phyloP scores from a whole-genome alignment of 1,284 basidiomycete genomes.

The Peniophora sp. region DNA sequence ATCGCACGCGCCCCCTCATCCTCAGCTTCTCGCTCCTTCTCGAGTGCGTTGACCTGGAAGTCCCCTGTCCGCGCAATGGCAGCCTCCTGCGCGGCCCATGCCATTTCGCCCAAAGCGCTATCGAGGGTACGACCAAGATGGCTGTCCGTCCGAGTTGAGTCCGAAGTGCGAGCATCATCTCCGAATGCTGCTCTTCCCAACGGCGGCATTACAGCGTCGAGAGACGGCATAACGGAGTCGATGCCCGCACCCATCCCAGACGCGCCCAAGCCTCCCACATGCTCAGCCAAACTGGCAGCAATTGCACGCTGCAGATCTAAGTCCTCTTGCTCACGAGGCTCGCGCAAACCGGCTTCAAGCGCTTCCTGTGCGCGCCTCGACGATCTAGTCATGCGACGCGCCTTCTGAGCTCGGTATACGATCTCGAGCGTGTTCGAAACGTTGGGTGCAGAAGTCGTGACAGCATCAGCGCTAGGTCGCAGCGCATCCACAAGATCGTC shows the following conservation, averaged over 20 bases:
- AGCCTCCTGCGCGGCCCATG: background rate
- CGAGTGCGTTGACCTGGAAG: background rate
- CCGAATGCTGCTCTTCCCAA: background rate
- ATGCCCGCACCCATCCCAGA: constrained; percentile 2
- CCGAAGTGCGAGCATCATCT: too few relatives aligned
- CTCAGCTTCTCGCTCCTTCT: background rate
- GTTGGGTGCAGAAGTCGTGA: constrained; percentile 21
- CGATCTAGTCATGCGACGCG: background rate
- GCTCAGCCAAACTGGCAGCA: constrained; percentile 48
- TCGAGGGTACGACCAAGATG: too few relatives aligned
- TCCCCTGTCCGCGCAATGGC: background rate
- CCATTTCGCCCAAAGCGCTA: background rate
- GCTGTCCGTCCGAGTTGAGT: too few relatives aligned
- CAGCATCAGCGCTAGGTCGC: constrained; percentile 19
- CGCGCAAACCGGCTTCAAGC: too few relatives aligned
- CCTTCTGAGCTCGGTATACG: constrained; percentile 39
- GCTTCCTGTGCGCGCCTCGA: constrained; percentile 1
- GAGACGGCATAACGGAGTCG: background rate
- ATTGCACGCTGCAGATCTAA: constrained; percentile 64
- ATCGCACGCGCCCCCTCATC: background rate
- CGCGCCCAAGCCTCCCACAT: constrained; percentile 14
- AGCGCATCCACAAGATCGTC: constrained; percentile 21
- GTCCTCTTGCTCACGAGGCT: constrained; percentile 15
- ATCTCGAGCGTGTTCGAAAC: constrained; percentile 37
- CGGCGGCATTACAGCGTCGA: background rate